Evolutionary conservation across 257 asterid species (phyloP).

Genomic region (Fraxinus quadrangulata): DNA sequence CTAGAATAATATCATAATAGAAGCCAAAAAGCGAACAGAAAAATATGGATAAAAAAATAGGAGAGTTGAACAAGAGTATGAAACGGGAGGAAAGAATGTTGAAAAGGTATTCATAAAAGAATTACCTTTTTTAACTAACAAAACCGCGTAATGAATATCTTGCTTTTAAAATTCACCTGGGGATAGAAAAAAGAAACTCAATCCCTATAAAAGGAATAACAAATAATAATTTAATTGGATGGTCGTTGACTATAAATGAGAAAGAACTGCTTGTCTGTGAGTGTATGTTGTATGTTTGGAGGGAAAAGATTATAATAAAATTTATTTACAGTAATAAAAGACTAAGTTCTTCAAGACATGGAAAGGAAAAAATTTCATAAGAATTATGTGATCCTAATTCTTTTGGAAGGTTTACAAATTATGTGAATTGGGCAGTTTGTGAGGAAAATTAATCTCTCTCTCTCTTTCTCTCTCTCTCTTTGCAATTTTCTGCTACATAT

Average conservation of each 20-base stretch:
- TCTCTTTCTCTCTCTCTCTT: no score
- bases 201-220: neutral
- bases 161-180: neutral
- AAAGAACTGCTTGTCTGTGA: neutral
- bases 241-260: neutral
- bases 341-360: neutral
- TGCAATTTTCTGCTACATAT: constrained; percentile 42
- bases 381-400: constrained; percentile 11
- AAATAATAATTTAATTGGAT: neutral
- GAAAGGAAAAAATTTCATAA: neutral
- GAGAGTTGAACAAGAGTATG: neutral
- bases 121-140: constrained; percentile 3
- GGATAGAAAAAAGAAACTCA: neutral
- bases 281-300: neutral
- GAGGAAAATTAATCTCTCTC: no score
- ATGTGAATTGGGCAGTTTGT: constrained; percentile 30
- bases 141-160: constrained; percentile 7
- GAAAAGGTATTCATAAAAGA: neutral
- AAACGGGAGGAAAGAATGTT: neutral
- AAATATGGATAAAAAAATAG: neutral
- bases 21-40: neutral
- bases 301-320: neutral
- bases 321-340: neutral
- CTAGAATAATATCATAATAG: neutral
- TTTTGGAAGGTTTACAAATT: constrained; percentile 37